Conservation (phyloP, 148 eudicot species). For the Camellia sinensis region DNA sequence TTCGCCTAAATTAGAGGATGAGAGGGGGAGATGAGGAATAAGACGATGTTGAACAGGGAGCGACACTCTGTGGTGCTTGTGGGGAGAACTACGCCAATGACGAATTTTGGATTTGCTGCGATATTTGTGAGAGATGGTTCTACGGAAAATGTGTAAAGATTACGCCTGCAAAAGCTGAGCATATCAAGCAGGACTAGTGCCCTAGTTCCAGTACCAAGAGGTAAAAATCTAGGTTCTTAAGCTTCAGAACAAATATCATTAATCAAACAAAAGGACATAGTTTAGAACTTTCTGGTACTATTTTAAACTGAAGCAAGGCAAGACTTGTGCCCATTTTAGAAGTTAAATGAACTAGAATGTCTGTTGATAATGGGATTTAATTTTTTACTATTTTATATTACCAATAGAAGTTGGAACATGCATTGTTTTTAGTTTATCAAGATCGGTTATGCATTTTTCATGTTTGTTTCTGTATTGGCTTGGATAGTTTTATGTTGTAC, state of each 20-base stretch:
- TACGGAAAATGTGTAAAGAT: constrained; percentile 89
- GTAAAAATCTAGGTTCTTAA: constrained; percentile 23
- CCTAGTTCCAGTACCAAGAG: constrained; percentile 73
- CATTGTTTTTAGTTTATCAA: too few relatives aligned
- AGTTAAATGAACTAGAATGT: background rate
- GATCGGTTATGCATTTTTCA: too few relatives aligned
- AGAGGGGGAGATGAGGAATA: constrained; percentile 57
- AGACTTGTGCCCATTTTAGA: constrained; percentile 1
- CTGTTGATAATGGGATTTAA: background rate
- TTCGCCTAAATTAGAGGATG: constrained; percentile 43
- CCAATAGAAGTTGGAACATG: background rate
- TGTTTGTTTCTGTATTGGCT: too few relatives aligned
- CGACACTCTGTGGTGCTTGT: constrained; percentile 76
- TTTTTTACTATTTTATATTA: background rate
- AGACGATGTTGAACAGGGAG: constrained; percentile 67
- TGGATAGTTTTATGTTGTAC: too few relatives aligned
- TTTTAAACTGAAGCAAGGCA: background rate
- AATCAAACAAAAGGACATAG: constrained; percentile 15
- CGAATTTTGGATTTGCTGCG: constrained; percentile 84
- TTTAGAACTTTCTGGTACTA: constrained; percentile 1
- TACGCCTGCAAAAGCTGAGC: constrained; percentile 86
- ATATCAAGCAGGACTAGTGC: constrained; percentile 81
- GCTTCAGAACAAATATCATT: constrained; percentile 6
- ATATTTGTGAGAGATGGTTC: constrained; percentile 81
- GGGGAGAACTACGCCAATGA: constrained; percentile 62